These are phyloP conservation scores for Moesziomyces antarcticus DNA, from an alignment of 1,284 basidiomycete genomes.

Conservation along the genomic window DNA sequence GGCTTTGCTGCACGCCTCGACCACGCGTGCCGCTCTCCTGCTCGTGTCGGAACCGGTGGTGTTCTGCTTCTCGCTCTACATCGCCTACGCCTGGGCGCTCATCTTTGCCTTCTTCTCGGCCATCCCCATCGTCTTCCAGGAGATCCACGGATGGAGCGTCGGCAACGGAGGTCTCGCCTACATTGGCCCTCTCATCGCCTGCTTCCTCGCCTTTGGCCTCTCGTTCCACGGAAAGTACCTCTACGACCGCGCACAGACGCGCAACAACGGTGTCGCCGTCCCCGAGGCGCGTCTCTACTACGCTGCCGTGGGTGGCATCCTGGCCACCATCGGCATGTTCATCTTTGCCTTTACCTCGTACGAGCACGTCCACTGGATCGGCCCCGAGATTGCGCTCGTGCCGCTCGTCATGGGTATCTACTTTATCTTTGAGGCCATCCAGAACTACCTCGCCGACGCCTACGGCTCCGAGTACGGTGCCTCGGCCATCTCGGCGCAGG, in stretches of 20 bases:
- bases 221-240: conserved; percentile 57
- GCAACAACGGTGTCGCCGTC: conserved; percentile 54
- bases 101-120: conserved; percentile 66
- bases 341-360: conserved; percentile 59
- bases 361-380: conserved; percentile 58
- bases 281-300: conserved; percentile 61
- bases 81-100: conserved; percentile 62
- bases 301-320: conserved; percentile 49
- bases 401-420: conserved; percentile 59
- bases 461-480: conserved; percentile 53
- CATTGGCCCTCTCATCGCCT: conserved; percentile 62
- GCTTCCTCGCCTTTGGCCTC: conserved; percentile 62
- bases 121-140: conserved; percentile 66
- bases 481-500: conserved; percentile 54
- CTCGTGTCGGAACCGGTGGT: conserved; percentile 66
- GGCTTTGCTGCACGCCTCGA: conserved; percentile 62
- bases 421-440: conserved; percentile 55
- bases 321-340: conserved; percentile 55
- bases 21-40: conserved; percentile 61
- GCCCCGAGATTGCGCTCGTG: conserved; percentile 52
- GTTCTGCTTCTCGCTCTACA: conserved; percentile 64
- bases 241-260: conserved; percentile 45
- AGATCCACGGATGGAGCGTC: conserved; percentile 65
- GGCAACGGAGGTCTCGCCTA: conserved; percentile 67
- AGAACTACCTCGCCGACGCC: conserved; percentile 51